Base-by-base conservation (phyloP, 2,329 filamentous ascomycete genomes). In the Golovinomyces cichoracearum region DNA sequence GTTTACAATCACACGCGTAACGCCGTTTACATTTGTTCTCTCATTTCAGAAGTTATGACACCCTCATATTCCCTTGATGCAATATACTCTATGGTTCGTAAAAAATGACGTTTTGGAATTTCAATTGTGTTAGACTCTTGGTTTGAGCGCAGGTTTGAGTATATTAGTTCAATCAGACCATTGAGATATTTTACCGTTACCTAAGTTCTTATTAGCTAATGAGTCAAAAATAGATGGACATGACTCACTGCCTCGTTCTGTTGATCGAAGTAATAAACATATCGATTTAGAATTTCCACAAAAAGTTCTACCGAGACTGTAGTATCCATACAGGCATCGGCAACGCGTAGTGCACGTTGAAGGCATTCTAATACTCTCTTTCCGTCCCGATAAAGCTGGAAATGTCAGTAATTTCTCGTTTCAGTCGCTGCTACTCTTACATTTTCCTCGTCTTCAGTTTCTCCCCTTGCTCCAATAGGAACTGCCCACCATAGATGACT, bases 251-350 rank as follows among this genome's bases (percentile, higher is more conserved):
- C 86, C 66, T 98, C 90, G 64, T 98, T 98, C 62, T 93, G 84
- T 63, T 98, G 88, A 64, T 98, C 90, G 66, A 94, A 98, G 68
- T 95, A 98, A 64, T 98, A 98, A 48, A 95, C 86, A 62, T 98
- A 98, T 63, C 90, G 78, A 63, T 98, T 94, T 49, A 98, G 68
- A 53, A 98, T 98, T 66, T 98, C 90, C 50, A 98, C 88, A 64
- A 98, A 98, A 45, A 98, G 72, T 65, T 98, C 92, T 44, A 98
- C 90, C 2, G 85, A 94, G 3, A 94, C 85, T 5, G 85, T 84
- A 6, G 86, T 90, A 64, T 98, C 92, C 90, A 98, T 98, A 66
- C 90, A 98, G 5, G 90, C 92, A 64, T 98, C 90, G 2, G 90
- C 92, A 25, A 98, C 92, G 31, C 92, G 80, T 9, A 98, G 76